These are phyloP conservation scores for Diaporthe humulicola DNA, from an alignment of 2,329 filamentous ascomycete species.

Conservation along the genomic window DNA sequence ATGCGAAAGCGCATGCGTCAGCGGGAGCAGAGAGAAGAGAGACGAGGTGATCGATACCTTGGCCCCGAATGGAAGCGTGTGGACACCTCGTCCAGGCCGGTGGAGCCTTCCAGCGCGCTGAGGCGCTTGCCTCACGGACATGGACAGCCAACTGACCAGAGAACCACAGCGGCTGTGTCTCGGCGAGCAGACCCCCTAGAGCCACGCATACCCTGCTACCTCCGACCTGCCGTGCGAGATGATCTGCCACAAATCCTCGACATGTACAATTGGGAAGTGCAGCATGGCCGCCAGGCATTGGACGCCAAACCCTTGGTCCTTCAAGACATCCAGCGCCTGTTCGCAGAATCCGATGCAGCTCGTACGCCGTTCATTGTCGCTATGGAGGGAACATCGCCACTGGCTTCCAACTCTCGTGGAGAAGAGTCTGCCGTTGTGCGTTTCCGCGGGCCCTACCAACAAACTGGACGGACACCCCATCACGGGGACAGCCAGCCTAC, in stretches of 20 bases:
- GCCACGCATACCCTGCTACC: slow-evolving; percentile 21
- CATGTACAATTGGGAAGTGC: slow-evolving; percentile 42
- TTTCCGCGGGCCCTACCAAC: neutral
- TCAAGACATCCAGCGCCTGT: slow-evolving; percentile 28
- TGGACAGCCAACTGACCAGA: neutral
- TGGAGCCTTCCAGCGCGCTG: too few species aligned
- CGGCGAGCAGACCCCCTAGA: neutral
- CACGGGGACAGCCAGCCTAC: neutral
- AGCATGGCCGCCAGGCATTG: slow-evolving; percentile 38
- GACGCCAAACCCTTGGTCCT: slow-evolving; percentile 33
- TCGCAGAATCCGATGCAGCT: slow-evolving; percentile 19
- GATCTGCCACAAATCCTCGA: slow-evolving; percentile 34
- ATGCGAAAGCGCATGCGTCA: slow-evolving; percentile 19
- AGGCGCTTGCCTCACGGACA: too few species aligned
- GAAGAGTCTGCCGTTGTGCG: neutral
- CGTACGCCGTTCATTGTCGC: slow-evolving; percentile 39
- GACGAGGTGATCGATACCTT: neutral
- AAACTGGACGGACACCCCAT: neutral
- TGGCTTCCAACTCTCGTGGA: neutral
- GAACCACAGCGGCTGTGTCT: neutral
- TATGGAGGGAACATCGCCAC: slow-evolving; percentile 11
- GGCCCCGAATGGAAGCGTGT: neutral
- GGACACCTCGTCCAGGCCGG: neutral
- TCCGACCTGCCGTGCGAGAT: slow-evolving; percentile 33
- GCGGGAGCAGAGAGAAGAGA: neutral